Conservation (phyloP, 768 basidiomycete species). For the Termitomyces bulborhizus region DNA sequence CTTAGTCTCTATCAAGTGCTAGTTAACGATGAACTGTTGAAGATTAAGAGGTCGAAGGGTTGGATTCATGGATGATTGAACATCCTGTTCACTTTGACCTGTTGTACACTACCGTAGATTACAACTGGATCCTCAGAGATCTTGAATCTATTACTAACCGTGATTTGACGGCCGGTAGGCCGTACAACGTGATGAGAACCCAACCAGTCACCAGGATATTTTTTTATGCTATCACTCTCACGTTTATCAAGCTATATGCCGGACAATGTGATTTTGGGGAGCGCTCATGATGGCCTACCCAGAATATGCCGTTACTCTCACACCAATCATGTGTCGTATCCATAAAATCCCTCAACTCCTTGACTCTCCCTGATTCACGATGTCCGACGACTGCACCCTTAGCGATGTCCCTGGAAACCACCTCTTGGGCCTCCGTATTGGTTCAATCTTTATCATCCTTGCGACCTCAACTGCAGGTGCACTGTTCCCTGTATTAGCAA, state of each 20-base stretch:
- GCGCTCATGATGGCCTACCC: not conserved
- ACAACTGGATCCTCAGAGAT: not conserved
- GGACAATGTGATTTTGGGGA: too few relatives aligned
- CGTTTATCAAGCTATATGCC: not conserved
- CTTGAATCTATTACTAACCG: not conserved
- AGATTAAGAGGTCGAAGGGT: not conserved
- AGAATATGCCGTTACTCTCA: not conserved
- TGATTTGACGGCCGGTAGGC: not conserved
- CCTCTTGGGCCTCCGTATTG: constrained; percentile 53
- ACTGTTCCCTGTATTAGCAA: constrained; percentile 66
- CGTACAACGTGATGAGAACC: not conserved
- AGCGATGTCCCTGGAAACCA: constrained; percentile 44
- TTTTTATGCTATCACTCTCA: not conserved
- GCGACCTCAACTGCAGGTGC: constrained; percentile 53
- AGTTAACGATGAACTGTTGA: not conserved
- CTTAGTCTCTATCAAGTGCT: not conserved
- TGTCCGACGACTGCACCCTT: constrained; percentile 35
- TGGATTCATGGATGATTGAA: not conserved
- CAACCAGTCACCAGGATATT: not conserved
- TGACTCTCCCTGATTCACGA: not conserved
- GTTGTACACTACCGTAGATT: not conserved
- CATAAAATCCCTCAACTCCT: not conserved
- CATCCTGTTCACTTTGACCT: not conserved
- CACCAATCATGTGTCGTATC: not conserved
- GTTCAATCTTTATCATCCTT: constrained; percentile 70